Base-by-base conservation (phyloP, 2,329 filamentous ascomycete species). In the Xylariaceae sp. region DNA sequence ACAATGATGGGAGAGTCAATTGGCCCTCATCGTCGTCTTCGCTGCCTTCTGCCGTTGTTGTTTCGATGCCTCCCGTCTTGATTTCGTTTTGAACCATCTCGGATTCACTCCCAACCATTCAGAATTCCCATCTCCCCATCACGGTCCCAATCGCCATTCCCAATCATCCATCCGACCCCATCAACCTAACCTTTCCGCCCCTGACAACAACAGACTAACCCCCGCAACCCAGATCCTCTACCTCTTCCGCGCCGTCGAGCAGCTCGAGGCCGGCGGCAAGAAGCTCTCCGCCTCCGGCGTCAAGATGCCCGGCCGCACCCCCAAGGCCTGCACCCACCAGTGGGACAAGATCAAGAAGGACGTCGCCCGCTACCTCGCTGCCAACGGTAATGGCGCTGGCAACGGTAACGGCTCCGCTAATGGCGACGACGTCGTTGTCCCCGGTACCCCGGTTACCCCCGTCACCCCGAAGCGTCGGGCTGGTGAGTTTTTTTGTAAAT, bases 311-410 rank as follows among this genome's bases (percentile, higher is more conserved):
- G 35, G 17, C 4, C 59, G 61, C 18, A 64, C 61, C 4, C n/a
- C 35, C 1, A 61, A 60, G 49, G 44, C 57, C 4, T 35, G 57
- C 4, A 4, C 0, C 0, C 15, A 58, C 13, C 13, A 45, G 7
- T 62, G 59, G 61, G 37, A 41, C 13, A 64, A 61, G 7, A 1
- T 61, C 1, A 2, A 18, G 8, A 51, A 57, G 18, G 58, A 62
- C 0, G n/a, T 30, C 15, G 50, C 45, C n/a, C 51, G 11, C 17
- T 15, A 49, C 5, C 30, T n/a, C 44, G 48, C 17, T 9, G 17
- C 17, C 1, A 30, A 17, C n/a, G 44, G 15, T n/a, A 13, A 6
- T 8, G 39, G 23, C 6, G 49, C 6, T 17, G 23, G 6, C 45
- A 9, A 30, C 11, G 4, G 23, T 6, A 30, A 30, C 23, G 23